These are phyloP conservation scores for Periconia macrospinosa DNA, from an alignment of 2,329 filamentous ascomycete species.

Conservation along the genomic window DNA sequence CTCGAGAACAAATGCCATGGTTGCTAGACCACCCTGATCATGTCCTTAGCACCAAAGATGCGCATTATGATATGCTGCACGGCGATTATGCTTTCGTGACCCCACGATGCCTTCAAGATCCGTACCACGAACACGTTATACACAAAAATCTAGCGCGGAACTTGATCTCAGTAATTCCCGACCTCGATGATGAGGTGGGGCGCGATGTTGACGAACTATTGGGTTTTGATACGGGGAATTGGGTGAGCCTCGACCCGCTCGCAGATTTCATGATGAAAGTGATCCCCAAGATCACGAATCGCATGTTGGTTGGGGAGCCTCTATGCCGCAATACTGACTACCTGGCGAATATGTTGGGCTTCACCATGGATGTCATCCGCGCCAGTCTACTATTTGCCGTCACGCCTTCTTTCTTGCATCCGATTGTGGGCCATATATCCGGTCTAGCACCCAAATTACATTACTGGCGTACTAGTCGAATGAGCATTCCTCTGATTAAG, in stretches of 20 bases:
- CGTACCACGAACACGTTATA: conserved; percentile 47
- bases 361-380: conserved; percentile 53
- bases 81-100: conserved; percentile 45
- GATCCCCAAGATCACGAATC: conserved; percentile 47
- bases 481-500: conserved; percentile 53
- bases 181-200: conserved; percentile 43
- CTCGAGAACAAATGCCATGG: conserved; percentile 41
- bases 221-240: background rate
- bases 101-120: conserved; percentile 37
- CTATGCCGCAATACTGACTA: conserved; percentile 52
- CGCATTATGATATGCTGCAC: conserved; percentile 44
- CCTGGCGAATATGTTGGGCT: conserved; percentile 52
- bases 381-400: conserved; percentile 46
- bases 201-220: conserved; percentile 35
- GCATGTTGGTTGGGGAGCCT: conserved; percentile 49
- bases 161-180: conserved; percentile 41
- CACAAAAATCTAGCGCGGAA: conserved; percentile 45
- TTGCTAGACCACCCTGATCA: conserved; percentile 48
- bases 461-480: conserved; percentile 48
- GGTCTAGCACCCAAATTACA: conserved; percentile 52
- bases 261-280: conserved; percentile 41
- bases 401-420: conserved; percentile 53
- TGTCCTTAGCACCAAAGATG: conserved; percentile 39
- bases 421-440: conserved; percentile 52
- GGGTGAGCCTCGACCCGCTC: conserved; percentile 9